Base-by-base conservation (phyloP, 208 protist genomes). In the Balamuthia mandrillaris region DNA sequence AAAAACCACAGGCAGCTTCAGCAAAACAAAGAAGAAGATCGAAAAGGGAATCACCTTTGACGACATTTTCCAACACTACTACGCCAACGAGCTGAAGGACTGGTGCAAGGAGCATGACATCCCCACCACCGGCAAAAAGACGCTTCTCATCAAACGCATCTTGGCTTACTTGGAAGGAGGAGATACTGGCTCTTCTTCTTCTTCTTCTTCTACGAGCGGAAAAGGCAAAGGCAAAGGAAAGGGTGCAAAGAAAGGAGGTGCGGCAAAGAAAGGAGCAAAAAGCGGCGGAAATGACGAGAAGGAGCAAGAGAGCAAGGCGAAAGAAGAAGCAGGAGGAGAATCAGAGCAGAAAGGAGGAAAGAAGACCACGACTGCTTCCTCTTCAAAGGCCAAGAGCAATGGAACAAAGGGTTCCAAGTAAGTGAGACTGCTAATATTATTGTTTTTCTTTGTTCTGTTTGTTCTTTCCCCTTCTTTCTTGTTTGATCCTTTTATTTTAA, bases 41-140 rank as follows among this genome's bases (percentile, higher is more conserved):
- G 66, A 51, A 45, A 77, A 77, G 66, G 66, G 66, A 3, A 77
- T 54, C 37, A 54, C 66, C 37, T 77, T 39, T 45, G 66, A 77
- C 66, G 66, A 77, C 44, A 77, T 77, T 45, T 77, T 77, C 66
- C 66, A 77, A 45, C 66, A 77, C 66, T 77, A 77, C 66, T 77
- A 77, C 66, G 44, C 37, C n/a, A 45, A 77, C 29, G 66, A 77
- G 24, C 66, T 77, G 6, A 47, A 45, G 42, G 66, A 77, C 24
- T 77, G 18, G 3, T 39, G 18, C 42, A 77, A 77, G 66, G 7
- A 5, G 3, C 49, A 77, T 39, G 66, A 45, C 66, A 77, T 77
- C 66, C 49, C 49, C 44, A 45, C 54, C 14, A 56, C 66, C 16
- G 66, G 66, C 44, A 77, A 77, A 45, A 77, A 77, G 66, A 21